phyloP scores from a whole-genome alignment of 305 asterid species.

The Solanum chacoense region DNA sequence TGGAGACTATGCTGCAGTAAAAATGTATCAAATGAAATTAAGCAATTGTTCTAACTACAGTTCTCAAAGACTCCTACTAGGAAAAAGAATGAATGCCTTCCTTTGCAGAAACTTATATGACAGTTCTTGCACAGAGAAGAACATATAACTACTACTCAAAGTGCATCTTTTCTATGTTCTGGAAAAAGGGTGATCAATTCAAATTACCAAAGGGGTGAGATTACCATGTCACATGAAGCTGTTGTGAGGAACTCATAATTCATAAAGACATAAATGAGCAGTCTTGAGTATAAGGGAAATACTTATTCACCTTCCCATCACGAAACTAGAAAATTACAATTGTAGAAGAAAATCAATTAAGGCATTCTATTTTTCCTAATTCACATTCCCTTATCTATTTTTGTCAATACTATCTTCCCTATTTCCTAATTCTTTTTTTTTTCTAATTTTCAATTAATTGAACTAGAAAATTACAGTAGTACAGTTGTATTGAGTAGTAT shows the following conservation, averaged over 20 bases:
- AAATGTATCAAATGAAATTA: neutral
- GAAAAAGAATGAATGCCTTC: neutral
- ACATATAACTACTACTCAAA: neutral
- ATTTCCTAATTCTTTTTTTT: neutral
- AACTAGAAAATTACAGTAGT: neutral
- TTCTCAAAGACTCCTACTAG: neutral
- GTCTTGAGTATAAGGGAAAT: neutral
- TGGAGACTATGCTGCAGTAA: neutral
- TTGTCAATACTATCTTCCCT: neutral
- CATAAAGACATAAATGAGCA: neutral
- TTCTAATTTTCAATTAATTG: neutral
- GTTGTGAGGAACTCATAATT: neutral
- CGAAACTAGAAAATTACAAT: neutral
- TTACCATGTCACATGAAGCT: neutral
- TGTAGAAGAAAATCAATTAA: neutral
- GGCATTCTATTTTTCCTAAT: neutral
- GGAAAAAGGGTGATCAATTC: neutral
- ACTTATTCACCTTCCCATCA: neutral
- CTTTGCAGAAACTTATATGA: neutral
- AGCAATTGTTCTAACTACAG: neutral
- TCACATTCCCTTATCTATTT: neutral
- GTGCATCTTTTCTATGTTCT: neutral
- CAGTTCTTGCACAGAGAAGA: neutral
- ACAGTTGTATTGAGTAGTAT: neutral
- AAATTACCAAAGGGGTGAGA: neutral